Evolutionary conservation across 129 eudicot genomes (phyloP), one percentile per base, ranked within the genome.

Genomic region (Heracleum sosnowskyi): DNA sequence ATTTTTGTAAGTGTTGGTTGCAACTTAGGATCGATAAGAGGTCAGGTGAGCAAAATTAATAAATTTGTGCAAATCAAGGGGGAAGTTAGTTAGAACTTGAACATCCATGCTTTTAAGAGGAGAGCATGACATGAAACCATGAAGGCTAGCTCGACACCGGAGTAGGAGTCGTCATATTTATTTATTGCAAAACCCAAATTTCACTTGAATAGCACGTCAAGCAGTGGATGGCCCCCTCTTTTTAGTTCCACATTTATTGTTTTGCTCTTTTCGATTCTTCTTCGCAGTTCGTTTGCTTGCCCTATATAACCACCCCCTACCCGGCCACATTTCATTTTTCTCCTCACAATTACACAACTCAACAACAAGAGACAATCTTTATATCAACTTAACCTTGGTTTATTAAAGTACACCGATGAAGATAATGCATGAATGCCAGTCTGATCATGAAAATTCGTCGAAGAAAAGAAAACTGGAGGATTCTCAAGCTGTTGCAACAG

Each of bases 401-500:
- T 91, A 88, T 68, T 83, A 86, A 82, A 89, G 83, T 76, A 49
- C 89, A 77, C 89, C 85, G 35, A 81, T 80, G 60, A 81, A 82
- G 72, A 81, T 81, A 80, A 73, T 86, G 63, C 79, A 82, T 53
- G 88, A 87, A 55, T 51, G 63, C 84, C 75, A 85, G 82, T 16
- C 79, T 87, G 84, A 85, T 87, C 76, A 47, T 39, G 91, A 86
- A 22, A 84, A 62, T 57, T 81, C 82, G 12, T 76, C 79, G 3
- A 91, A 85, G 81, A 92, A 90, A 88, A 84, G 97, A 77, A 92
- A 90, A 70, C 81, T 84, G 82, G 84, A 76, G 18, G 89, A 86
- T 37, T 75, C 47, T 17, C 83, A 69, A 79, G 60, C 74, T 11
- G 84, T 75, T 45, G 75, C 82, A 84, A 79, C 82, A n/a, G 84